These are phyloP conservation scores for Coelastrella sp. DNA, from an alignment of 139 green algal species.

Conservation along the genomic window DNA sequence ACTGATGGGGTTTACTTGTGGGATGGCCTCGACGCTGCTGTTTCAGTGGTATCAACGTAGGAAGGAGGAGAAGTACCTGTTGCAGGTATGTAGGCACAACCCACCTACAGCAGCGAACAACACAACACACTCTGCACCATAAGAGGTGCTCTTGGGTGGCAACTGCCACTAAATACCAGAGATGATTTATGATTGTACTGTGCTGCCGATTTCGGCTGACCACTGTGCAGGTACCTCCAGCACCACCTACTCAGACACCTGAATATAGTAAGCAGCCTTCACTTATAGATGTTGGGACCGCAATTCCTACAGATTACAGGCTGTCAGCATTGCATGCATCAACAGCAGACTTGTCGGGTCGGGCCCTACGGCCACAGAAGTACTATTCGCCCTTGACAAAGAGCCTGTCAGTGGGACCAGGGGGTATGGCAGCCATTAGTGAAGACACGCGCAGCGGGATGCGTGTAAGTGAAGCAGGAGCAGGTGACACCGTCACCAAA, in stretches of 20 bases:
- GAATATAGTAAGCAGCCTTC: background rate
- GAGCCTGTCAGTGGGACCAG: background rate
- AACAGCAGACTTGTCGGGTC: background rate
- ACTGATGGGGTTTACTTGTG: conserved; percentile 15
- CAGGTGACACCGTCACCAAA: background rate
- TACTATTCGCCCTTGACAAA: conserved; percentile 21
- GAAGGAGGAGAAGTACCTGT: conserved; percentile 17
- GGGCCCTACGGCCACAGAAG: background rate
- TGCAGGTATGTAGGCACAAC: background rate
- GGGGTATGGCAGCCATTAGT: background rate
- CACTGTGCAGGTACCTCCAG: background rate
- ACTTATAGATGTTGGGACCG: background rate
- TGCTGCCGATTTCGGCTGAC: background rate
- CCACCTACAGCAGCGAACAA: background rate
- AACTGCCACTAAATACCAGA: too few species aligned
- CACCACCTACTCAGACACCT: background rate
- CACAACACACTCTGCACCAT: background rate
- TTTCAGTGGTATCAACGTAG: conserved; percentile 6
- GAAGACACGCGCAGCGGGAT: conserved; percentile 3
- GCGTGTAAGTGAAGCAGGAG: background rate
- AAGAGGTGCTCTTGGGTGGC: background rate
- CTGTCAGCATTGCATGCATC: background rate
- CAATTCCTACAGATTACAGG: background rate
- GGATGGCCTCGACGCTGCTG: background rate
- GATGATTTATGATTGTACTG: background rate